Percentiles rank a stretch among this genome's conserved stretches.
These are phyloP conservation scores for Chlamydomonas sp. DNA, from an alignment of 139 green algal genomes.

Conservation along the genomic window DNA sequence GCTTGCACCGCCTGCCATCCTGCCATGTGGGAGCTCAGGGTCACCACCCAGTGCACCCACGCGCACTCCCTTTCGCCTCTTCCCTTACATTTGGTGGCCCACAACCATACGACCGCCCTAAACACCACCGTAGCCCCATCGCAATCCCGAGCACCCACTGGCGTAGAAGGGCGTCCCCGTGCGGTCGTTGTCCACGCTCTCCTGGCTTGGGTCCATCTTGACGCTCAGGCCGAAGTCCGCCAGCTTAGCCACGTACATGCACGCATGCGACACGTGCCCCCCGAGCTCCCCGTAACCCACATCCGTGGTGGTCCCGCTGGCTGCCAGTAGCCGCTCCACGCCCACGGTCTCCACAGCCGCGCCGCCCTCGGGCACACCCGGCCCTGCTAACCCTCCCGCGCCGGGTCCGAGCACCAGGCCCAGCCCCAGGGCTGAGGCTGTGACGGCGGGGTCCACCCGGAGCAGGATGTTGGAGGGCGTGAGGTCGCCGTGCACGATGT, in stretches of 20 bases:
- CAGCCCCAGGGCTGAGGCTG: not conserved
- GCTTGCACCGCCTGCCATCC: too few relatives aligned
- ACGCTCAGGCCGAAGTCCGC: constrained; percentile 43
- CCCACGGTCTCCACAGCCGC: too few relatives aligned
- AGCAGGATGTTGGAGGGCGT: constrained; percentile 42
- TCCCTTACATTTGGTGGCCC: not conserved
- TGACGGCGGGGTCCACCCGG: not conserved
- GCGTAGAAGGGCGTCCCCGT: constrained; percentile 43
- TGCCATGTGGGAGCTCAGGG: too few relatives aligned
- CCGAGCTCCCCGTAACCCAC: too few relatives aligned
- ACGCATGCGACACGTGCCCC: not conserved
- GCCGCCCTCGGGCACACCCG: too few relatives aligned
- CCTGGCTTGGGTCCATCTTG: constrained; percentile 32
- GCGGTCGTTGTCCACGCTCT: constrained; percentile 30
- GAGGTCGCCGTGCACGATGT: constrained; percentile 58
- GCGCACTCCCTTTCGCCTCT: too few relatives aligned
- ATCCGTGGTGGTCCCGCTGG: too few relatives aligned
- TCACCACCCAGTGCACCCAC: too few relatives aligned
- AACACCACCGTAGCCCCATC: not conserved
- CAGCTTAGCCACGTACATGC: constrained; percentile 24
- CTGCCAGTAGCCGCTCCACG: too few relatives aligned
- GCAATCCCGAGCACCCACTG: not conserved
- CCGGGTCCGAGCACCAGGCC: too few relatives aligned
- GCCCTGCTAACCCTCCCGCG: too few relatives aligned
- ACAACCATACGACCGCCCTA: not conserved